Evolutionary conservation across 2,329 filamentous ascomycete species (phyloP).

Genomic region (Coniella lustricola): DNA sequence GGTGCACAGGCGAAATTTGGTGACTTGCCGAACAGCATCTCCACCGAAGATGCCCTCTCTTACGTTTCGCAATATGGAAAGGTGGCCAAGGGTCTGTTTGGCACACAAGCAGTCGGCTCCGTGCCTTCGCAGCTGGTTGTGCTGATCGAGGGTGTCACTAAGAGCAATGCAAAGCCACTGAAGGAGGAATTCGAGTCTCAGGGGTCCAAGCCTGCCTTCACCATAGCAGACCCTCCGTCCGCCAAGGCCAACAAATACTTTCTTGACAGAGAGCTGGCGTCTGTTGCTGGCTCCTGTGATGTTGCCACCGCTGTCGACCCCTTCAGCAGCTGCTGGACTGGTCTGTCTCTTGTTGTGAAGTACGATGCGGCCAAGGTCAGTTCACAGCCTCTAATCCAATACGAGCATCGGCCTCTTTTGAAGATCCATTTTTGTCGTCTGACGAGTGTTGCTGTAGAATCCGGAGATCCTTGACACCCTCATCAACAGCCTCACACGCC

Average conservation of each 20-base stretch:
- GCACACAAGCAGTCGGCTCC: conserved; percentile 19
- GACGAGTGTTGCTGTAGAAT: conserved; percentile 26
- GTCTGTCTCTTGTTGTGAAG: conserved; percentile 34
- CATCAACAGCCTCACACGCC: conserved; percentile 35
- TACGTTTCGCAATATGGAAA: conserved; percentile 56
- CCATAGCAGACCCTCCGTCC: conserved; percentile 39
- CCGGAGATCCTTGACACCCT: conserved; percentile 36
- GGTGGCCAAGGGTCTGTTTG: conserved; percentile 43
- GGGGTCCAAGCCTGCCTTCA: conserved; percentile 39
- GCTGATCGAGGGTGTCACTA: conserved; percentile 49
- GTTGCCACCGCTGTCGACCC: conserved; percentile 35
- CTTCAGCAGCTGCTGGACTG: conserved; percentile 37
- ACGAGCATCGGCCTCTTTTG: too few relatives aligned
- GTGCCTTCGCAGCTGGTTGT: conserved; percentile 50
- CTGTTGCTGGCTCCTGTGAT: conserved; percentile 31
- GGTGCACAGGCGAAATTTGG: conserved; percentile 40
- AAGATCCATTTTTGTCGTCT: too few relatives aligned
- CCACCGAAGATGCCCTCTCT: conserved; percentile 43
- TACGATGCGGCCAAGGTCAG: conserved; percentile 39
- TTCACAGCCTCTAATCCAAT: background rate
- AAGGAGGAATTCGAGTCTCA: conserved; percentile 33
- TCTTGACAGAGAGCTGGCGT: conserved; percentile 34
- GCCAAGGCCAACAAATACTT: conserved; percentile 35
- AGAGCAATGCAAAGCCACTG: conserved; percentile 34
- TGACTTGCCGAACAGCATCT: conserved; percentile 37